Evolutionary conservation across 805 yeast genomes (phyloP).

Genomic region (Yamadazyma paraphyllophila): DNA sequence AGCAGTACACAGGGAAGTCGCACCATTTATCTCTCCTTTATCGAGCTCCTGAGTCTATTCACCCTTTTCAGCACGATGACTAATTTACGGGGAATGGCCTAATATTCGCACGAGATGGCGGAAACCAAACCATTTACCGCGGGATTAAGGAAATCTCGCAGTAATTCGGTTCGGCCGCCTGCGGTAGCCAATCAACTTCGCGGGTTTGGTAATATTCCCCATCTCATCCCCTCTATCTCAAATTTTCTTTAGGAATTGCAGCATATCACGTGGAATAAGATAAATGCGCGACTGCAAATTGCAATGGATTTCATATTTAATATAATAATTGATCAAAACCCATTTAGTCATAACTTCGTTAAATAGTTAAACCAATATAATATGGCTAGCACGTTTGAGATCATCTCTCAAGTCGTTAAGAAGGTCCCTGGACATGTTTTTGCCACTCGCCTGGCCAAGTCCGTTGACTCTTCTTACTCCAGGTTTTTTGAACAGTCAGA

Average conservation of each 20-base stretch:
- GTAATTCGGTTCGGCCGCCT: not conserved
- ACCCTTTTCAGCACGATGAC: too few relatives aligned
- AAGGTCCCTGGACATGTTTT: slow-evolving; percentile 33
- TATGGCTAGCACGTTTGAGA: slow-evolving; percentile 11
- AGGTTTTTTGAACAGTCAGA: slow-evolving; percentile 21
- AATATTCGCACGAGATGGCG: not conserved
- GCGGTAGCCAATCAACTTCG: slow-evolving; percentile 1
- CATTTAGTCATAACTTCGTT: not conserved
- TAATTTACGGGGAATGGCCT: too few relatives aligned
- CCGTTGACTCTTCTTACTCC: slow-evolving; percentile 35
- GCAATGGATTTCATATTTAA: not conserved
- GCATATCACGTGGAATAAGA: slow-evolving; percentile 14
- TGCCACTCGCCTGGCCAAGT: slow-evolving; percentile 47
- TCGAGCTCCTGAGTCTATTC: too few relatives aligned
- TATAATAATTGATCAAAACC: not conserved
- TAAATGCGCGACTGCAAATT: slow-evolving; percentile 4
- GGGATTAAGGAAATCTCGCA: not conserved
- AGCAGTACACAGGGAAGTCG: too few relatives aligned
- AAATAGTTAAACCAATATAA: not conserved
- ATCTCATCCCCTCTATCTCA: not conserved
- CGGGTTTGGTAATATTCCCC: not conserved
- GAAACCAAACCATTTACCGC: not conserved
- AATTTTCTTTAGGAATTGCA: slow-evolving; percentile 7
- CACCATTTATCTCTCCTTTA: too few relatives aligned
- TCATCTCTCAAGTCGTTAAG: slow-evolving; percentile 29